Evolutionary conservation across 2,329 filamentous ascomycete genomes (phyloP).

Genomic region (Boeremia lycopersici): DNA sequence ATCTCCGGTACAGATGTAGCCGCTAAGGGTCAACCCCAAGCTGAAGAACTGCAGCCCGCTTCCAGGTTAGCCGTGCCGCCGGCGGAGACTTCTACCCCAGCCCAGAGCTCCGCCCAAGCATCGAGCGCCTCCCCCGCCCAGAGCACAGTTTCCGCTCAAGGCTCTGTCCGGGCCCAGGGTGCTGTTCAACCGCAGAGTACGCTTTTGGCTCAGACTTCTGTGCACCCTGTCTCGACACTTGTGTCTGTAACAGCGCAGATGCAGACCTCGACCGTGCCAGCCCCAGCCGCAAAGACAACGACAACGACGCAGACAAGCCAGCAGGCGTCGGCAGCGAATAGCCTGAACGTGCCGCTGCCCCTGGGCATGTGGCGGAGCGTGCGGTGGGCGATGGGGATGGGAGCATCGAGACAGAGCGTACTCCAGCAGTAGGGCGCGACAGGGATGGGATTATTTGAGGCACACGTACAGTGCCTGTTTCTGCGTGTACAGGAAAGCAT

Average conservation of each 20-base stretch:
- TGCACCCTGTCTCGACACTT: neutral
- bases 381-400: neutral
- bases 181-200: neutral
- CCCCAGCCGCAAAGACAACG: neutral
- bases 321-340: conserved; percentile 4
- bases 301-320: neutral
- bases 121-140: neutral
- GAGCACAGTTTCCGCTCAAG: neutral
- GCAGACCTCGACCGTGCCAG: neutral
- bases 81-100: neutral
- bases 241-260: neutral
- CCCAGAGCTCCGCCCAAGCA: neutral
- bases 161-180: neutral
- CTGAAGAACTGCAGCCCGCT: neutral
- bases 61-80: neutral
- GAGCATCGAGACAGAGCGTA: neutral
- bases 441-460: too few relatives aligned
- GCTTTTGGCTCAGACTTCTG: neutral
- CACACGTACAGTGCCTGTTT: neutral
- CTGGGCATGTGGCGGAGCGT: neutral
- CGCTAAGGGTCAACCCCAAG: neutral
- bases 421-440: neutral
- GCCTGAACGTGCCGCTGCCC: neutral
- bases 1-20: neutral
- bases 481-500: neutral